Percentiles rank a stretch among this genome's conserved stretches.
These are phyloP conservation scores for Aspergillus ustus DNA, from an alignment of 2,329 filamentous ascomycete genomes.

Conservation along the genomic window DNA sequence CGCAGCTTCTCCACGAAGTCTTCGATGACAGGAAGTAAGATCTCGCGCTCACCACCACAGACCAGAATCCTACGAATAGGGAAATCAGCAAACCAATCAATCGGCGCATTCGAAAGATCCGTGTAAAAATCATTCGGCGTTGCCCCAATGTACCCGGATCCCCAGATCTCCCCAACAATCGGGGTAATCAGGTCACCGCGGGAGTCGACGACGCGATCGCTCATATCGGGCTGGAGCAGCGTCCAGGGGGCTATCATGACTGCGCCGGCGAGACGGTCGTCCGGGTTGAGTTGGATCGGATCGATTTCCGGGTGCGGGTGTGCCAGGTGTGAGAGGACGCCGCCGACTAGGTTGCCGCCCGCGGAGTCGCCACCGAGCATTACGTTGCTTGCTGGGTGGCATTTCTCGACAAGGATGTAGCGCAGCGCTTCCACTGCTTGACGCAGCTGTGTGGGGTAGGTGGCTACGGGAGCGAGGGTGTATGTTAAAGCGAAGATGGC, in stretches of 20 bases:
- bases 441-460: conserved; percentile 50
- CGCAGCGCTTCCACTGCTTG: conserved; percentile 48
- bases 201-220: conserved; percentile 51
- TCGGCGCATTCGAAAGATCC: conserved; percentile 54
- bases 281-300: conserved; percentile 41
- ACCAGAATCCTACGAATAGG: conserved; percentile 57
- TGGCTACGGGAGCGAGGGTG: conserved; percentile 55
- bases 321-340: conserved; percentile 45
- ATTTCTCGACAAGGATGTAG: conserved; percentile 42
- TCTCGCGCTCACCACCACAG: conserved; percentile 60
- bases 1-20: conserved; percentile 54
- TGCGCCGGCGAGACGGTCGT: conserved; percentile 52
- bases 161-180: conserved; percentile 51
- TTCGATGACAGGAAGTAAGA: conserved; percentile 61
- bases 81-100: conserved; percentile 59
- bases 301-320: conserved; percentile 62
- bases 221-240: conserved; percentile 53
- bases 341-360: conserved; percentile 47
- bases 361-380: conserved; percentile 52
- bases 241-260: conserved; percentile 65
- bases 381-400: conserved; percentile 40
- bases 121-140: conserved; percentile 56
- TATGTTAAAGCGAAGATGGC: conserved; percentile 62
- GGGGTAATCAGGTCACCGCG: conserved; percentile 57
- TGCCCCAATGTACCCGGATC: conserved; percentile 52